Conservation (phyloP, 805 yeast genomes). For the Wickerhamomyces kurtzmanii region DNA sequence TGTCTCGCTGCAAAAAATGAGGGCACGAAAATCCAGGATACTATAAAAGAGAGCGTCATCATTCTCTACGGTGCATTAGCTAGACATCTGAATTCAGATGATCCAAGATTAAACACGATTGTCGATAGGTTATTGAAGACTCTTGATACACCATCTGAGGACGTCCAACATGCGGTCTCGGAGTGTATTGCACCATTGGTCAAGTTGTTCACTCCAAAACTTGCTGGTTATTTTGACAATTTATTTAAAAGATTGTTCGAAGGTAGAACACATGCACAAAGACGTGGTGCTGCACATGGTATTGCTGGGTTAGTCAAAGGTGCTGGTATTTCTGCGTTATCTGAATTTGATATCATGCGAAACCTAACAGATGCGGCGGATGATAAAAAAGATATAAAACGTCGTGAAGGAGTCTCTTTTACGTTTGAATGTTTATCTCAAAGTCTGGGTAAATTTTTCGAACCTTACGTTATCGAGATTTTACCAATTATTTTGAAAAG, state of each 20-base stretch:
- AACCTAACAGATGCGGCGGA: slow-evolving; percentile 76
- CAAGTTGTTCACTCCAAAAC: slow-evolving; percentile 36
- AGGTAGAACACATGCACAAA: slow-evolving; percentile 31
- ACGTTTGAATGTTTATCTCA: slow-evolving; percentile 79
- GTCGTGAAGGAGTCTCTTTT: slow-evolving; percentile 82
- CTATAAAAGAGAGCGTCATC: slow-evolving; percentile 69
- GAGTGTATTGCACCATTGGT: slow-evolving; percentile 83
- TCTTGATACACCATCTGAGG: slow-evolving; percentile 79
- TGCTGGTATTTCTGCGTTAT: slow-evolving; percentile 68
- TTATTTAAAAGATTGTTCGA: slow-evolving; percentile 52
- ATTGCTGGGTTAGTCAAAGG: slow-evolving; percentile 91
- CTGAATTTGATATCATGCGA: slow-evolving; percentile 70
- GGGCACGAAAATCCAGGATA: slow-evolving; percentile 41
- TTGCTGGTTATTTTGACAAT: slow-evolving; percentile 43
- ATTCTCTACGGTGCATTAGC: slow-evolving; percentile 89
- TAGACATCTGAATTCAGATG: slow-evolving; percentile 63
- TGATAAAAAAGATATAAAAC: slow-evolving; percentile 63
- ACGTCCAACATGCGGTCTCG: slow-evolving; percentile 82
- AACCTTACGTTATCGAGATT: slow-evolving; percentile 88
- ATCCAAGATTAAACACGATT: slow-evolving; percentile 54
- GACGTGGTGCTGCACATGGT: slow-evolving; percentile 96
- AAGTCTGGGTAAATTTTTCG: slow-evolving; percentile 68
- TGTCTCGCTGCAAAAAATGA: slow-evolving; percentile 43
- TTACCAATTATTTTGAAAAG: slow-evolving; percentile 73
- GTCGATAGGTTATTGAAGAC: slow-evolving; percentile 65